Evolutionary conservation across 345 rosid genomes (phyloP), one percentile per base, ranked within the genome.

Genomic region (Eucalyptus paniculata): DNA sequence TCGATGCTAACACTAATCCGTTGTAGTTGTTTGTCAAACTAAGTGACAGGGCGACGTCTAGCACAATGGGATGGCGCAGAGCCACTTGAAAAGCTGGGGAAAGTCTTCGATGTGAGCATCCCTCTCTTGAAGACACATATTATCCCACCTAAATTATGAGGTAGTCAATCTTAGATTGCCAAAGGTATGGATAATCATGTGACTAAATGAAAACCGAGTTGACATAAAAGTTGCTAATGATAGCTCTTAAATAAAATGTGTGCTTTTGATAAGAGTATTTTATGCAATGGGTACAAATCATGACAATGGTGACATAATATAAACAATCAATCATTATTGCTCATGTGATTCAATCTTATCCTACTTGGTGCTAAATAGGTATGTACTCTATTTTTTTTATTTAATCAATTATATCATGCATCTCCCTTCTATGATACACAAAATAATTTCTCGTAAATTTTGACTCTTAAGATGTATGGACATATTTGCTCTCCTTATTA

Each of bases 271-370:
- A 8, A 34, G 6, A n/a, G 10, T 17, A 17, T 16, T 67, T 8
- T 67, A 17, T n/a, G 19, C 3, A 0, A 58, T 4, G 21, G 18
- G 5, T 67, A 16, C 21, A 17, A 18, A 67, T 16, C 23, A 10
- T 17, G 2, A 34, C 0, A 16, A 67, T 67, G 40, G 19, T 8
- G 1, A 67, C 80, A 17, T 16, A 0, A 17, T 5, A 67, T 16
- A 67, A 37, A 34, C 1, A 0, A 8, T 34, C 21, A 67, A 32
- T 32, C 37, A 32, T 34, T 32, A 8, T 32, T 67, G 5, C 12
- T 17, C 6, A 3, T 32, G 23, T 67, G 42, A 16, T 17, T 32
- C 77, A n/a, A 65, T 65, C 77, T n/a, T 17, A n/a, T 65, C 11
- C 19, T 56, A 0, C 5, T 23, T 26, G 15, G 14, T 26, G 13